Conservation (phyloP, 495 filamentous ascomycete species). For the Podospora pseudopauciseta region DNA sequence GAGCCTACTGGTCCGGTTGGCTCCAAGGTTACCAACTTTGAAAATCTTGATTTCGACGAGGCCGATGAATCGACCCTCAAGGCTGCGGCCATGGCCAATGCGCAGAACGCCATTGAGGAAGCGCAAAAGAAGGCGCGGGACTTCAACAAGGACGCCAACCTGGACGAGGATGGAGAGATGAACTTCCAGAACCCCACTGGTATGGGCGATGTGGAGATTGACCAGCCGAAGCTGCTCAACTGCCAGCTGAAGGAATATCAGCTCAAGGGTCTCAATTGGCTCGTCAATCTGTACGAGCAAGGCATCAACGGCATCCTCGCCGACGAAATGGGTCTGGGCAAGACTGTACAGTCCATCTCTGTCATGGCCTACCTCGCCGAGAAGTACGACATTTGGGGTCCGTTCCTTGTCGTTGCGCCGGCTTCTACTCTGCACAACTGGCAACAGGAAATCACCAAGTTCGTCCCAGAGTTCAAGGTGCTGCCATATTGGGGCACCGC, state of each 20-base stretch:
- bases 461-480: conserved; percentile 90
- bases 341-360: conserved; percentile 97
- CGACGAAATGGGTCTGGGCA: conserved; percentile 99
- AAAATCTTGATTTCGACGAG: conserved; percentile 91
- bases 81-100: conserved; percentile 88
- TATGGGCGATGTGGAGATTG: conserved; percentile 87
- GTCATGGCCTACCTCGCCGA: conserved; percentile 99
- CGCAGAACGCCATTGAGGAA: conserved; percentile 92
- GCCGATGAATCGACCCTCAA: conserved; percentile 82
- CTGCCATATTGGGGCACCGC: conserved; percentile 96
- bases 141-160: conserved; percentile 70
- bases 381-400: conserved; percentile 96
- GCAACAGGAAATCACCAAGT: conserved; percentile 95
- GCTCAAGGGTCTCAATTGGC: conserved; percentile 97
- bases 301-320: conserved; percentile 99
- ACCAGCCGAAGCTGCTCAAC: conserved; percentile 90
- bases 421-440: conserved; percentile 97
- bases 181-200: conserved; percentile 99
- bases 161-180: conserved; percentile 88
- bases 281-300: conserved; percentile 97
- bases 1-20: conserved; percentile 55
- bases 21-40: conserved; percentile 82
- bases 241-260: conserved; percentile 97
- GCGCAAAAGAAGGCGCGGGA: conserved; percentile 88
- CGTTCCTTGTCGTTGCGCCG: conserved; percentile 94